Evolutionary conservation across 148 eudicot genomes (phyloP).

Genomic region (Amaranthus palmeri): DNA sequence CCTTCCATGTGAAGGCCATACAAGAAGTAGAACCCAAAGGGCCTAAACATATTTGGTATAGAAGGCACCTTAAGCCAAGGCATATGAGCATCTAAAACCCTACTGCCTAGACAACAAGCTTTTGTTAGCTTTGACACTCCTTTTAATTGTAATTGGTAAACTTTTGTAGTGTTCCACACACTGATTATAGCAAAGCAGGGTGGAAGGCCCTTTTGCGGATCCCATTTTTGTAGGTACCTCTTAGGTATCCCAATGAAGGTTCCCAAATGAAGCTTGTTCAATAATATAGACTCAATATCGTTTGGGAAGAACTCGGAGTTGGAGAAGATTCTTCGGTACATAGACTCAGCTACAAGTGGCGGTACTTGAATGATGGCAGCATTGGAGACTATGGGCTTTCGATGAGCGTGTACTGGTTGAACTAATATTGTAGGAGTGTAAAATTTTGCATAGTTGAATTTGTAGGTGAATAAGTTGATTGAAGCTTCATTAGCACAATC

Average conservation of each 20-base stretch:
- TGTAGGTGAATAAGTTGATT: constrained; percentile 64
- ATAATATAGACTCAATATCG: constrained; percentile 50
- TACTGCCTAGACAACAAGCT: constrained; percentile 51
- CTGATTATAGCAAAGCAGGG: constrained; percentile 70
- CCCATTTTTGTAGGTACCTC: constrained; percentile 38
- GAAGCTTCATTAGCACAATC: constrained; percentile 69
- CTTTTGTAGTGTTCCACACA: constrained; percentile 82
- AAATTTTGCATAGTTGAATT: constrained; percentile 50
- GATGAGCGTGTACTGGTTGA: constrained; percentile 75
- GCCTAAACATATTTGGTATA: constrained; percentile 58
- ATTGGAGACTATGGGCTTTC: constrained; percentile 42
- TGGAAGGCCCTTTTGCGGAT: constrained; percentile 43
- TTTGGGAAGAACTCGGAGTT: constrained; percentile 59
- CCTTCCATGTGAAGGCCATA: constrained; percentile 86
- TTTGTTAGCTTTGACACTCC: constrained; percentile 56
- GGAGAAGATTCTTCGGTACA: constrained; percentile 41
- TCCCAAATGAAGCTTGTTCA: constrained; percentile 58
- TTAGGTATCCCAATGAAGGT: constrained; percentile 74
- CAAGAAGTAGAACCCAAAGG: constrained; percentile 69
- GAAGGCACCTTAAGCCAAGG: constrained; percentile 91
- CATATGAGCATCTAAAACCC: constrained; percentile 59
- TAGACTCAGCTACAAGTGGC: constrained; percentile 33
- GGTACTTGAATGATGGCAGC: constrained; percentile 38
- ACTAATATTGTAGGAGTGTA: constrained; percentile 56
- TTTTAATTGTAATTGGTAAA: constrained; percentile 64